A percentile compares a stretch with the other conserved stretches of the same genome.
Conservation (phyloP, 805 yeast genomes). For the Debaryomyces prosopidis region DNA sequence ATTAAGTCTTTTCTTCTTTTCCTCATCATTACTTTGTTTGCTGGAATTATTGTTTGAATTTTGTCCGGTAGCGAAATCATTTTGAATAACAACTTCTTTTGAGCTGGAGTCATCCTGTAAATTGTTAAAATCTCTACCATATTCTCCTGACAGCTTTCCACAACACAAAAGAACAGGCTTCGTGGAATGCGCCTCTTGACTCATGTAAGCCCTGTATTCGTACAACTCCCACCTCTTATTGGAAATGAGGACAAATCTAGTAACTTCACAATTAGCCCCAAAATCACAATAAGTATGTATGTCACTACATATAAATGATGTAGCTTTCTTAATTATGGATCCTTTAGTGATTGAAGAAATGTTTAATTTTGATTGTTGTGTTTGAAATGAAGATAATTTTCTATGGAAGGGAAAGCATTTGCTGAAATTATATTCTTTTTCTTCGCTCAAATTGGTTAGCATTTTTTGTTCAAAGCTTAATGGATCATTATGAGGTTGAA, state of each 20-base stretch:
- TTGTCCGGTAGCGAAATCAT: constrained; percentile 25
- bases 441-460: constrained; percentile 26
- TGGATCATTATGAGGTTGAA: neutral
- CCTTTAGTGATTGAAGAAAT: constrained; percentile 22
- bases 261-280: constrained; percentile 54
- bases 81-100: constrained; percentile 26
- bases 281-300: constrained; percentile 31
- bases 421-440: constrained; percentile 65
- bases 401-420: constrained; percentile 84
- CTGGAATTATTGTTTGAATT: constrained; percentile 3
- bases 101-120: constrained; percentile 24
- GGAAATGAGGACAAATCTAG: constrained; percentile 63
- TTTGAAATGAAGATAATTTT: constrained; percentile 52
- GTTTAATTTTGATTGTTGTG: constrained; percentile 48
- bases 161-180: constrained; percentile 61
- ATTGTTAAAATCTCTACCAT: constrained; percentile 51
- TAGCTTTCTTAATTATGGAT: constrained; percentile 24
- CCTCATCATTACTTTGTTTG: constrained; percentile 13
- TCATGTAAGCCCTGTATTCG: constrained; percentile 44
- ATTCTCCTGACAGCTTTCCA: constrained; percentile 71
- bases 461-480: constrained; percentile 15
- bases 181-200: constrained; percentile 21
- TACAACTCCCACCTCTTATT: constrained; percentile 77
- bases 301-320: constrained; percentile 29
- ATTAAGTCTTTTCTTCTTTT: constrained; percentile 32